Conservation (phyloP, 1,284 basidiomycete genomes). For the Cerrena zonata region DNA sequence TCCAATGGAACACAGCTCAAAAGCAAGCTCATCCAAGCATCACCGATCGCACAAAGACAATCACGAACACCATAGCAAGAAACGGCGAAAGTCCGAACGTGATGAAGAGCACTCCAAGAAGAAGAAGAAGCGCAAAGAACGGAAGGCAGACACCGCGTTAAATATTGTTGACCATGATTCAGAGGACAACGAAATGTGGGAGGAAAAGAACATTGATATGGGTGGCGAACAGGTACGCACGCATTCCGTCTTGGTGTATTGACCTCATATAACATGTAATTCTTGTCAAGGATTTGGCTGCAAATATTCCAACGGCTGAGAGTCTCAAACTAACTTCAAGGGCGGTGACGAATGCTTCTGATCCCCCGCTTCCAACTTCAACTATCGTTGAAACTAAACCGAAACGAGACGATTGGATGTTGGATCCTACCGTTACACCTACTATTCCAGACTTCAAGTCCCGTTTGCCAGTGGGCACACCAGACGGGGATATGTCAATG, state of each 20-base stretch:
- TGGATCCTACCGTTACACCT: constrained; percentile 40
- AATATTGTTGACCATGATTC: constrained; percentile 60
- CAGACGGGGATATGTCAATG: not conserved
- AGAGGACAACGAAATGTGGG: constrained; percentile 71
- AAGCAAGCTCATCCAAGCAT: constrained; percentile 24
- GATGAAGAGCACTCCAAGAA: constrained; percentile 32
- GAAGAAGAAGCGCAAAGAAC: constrained; percentile 27
- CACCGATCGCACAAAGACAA: constrained; percentile 34
- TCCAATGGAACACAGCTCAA: not conserved
- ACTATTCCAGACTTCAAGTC: not conserved
- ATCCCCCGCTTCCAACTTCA: constrained; percentile 41
- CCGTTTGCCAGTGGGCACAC: not conserved
- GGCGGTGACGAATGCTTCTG: constrained; percentile 37
- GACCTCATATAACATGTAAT: not conserved
- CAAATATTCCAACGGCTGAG: constrained; percentile 74
- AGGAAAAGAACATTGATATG: constrained; percentile 80
- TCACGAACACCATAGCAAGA: constrained; percentile 41
- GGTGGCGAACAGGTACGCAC: constrained; percentile 62
- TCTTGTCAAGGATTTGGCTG: constrained; percentile 50
- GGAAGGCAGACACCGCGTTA: constrained; percentile 15
- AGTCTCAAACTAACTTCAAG: constrained; percentile 65
- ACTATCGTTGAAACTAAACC: constrained; percentile 43
- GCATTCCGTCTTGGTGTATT: constrained; percentile 2
- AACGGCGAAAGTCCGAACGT: constrained; percentile 45
- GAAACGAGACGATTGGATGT: constrained; percentile 87